Conservation (phyloP, 257 asterid genomes). For the Coffea eugenioides region DNA sequence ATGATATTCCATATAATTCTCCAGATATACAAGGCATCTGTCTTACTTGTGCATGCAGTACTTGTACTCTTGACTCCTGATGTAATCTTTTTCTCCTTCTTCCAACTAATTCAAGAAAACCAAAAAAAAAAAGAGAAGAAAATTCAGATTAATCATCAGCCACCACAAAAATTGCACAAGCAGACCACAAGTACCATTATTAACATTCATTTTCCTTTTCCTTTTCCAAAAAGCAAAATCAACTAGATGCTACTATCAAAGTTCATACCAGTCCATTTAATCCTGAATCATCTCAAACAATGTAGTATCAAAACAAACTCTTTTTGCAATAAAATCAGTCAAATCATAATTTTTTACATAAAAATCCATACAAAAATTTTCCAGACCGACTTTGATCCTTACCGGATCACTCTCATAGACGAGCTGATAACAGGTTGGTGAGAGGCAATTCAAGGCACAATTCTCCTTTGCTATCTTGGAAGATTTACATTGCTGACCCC, state of each 20-base stretch:
- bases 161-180: conserved; percentile 1
- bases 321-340: neutral
- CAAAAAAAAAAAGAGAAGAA: neutral
- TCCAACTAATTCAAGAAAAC: conserved; percentile 57
- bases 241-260: neutral
- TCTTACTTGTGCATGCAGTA: conserved; percentile 92
- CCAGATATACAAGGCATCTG: neutral
- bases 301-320: neutral
- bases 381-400: conserved; percentile 20
- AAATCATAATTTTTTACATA: neutral
- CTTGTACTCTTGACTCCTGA: conserved; percentile 83
- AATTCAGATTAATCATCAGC: conserved; percentile 8
- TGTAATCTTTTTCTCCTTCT: conserved; percentile 85
- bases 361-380: neutral
- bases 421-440: conserved; percentile 75
- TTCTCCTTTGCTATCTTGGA: conserved; percentile 75
- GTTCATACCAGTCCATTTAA: neutral
- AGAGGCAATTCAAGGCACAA: conserved; percentile 79
- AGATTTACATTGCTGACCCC: conserved; percentile 78
- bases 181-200: neutral
- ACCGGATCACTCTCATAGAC: conserved; percentile 94
- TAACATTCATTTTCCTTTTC: neutral
- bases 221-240: neutral
- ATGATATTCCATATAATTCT: neutral
- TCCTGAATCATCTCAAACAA: neutral